Base-by-base conservation (phyloP, 371 early-diverging fungal species). In the Parasitella parasitica region DNA sequence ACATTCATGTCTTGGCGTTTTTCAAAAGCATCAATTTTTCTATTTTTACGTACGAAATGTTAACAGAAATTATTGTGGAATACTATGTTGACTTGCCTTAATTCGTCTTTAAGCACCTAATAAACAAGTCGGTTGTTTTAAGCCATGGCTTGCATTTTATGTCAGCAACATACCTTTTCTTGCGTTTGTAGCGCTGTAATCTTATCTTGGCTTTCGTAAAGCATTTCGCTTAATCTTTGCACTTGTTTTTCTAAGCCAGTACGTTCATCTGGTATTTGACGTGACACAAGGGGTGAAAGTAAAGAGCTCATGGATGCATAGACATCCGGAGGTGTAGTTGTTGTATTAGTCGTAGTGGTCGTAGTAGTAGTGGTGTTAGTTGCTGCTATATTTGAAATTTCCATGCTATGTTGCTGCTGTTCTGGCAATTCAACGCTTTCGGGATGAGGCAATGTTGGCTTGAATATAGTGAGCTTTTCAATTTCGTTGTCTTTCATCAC, bases 1-100 rank as follows among this genome's bases (percentile, higher is more conserved):
- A 78, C 76, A 59, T 74, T 87, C 60, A 87, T 64, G 57, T 85
- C 81, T 54, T 86, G 86, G n/a, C 86, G 76, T 50, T 81, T 80
- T 50, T 87, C 88, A 18, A 82, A 70, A 0, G 81, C 72, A 66
- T 88, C 87, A 56, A 86, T 58, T 67, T 83, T 86, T 50, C 88
- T 79, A 53, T 37, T 27, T 6, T 0, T 13, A 32, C 16, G 3
- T 38, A 35, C 16, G 27, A 28, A 20, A 20, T 39, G 26, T 20
- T 12, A 41, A 38, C 12, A 22, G 11, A 24, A 20, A 28, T 3
- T 39, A 18, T 46, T 20, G 16, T 43, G 16, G 16, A 41, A n/a
- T 41, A n/a, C n/a, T 16, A 43, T 43, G 1, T 49, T 2, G 0
- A n/a, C 2, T 35, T 75, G 72, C 80, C 73, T 75, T 61, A 80